phyloP scores from a whole-genome alignment of 345 rosid species.

The Arabis alpina region DNA sequence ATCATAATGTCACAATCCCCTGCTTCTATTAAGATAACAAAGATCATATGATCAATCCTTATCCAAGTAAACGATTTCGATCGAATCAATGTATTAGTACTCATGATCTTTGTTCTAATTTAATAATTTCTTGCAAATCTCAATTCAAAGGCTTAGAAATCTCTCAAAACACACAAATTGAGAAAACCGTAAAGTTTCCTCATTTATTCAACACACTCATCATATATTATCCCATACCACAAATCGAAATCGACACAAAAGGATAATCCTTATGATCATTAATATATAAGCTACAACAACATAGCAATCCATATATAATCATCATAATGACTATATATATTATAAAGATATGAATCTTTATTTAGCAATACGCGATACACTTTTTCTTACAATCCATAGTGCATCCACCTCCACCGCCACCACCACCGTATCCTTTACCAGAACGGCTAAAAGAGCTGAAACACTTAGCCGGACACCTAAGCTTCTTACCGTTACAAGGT shows the following conservation, averaged over 20 bases:
- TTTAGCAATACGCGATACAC: conserved; percentile 83
- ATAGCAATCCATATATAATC: conserved; percentile 28
- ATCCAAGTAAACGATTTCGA: not conserved
- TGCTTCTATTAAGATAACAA: conserved; percentile 44
- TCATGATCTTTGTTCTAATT: not conserved
- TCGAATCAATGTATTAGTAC: not conserved
- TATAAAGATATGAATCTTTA: conserved; percentile 13
- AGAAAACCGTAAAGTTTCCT: conserved; percentile 33
- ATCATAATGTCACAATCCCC: conserved; percentile 49
- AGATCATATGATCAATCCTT: conserved; percentile 20
- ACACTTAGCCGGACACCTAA: conserved; percentile 93
- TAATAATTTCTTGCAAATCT: conserved; percentile 1
- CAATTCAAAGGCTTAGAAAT: not conserved
- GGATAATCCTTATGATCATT: conserved; percentile 33
- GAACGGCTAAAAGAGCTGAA: conserved; percentile 83
- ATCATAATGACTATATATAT: conserved; percentile 30
- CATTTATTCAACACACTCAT: conserved; percentile 38
- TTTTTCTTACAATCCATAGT: conserved; percentile 95
- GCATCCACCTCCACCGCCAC: conserved; percentile 98
- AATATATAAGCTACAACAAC: conserved; percentile 22
- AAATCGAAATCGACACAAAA: conserved; percentile 30
- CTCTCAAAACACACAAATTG: conserved; percentile 2
- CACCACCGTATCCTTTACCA: conserved; percentile 90
- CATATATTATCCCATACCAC: conserved; percentile 21
- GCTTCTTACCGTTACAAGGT: conserved; percentile 79